Evolutionary conservation across 768 basidiomycete species (phyloP).

Genomic region (Leccinum broughii): DNA sequence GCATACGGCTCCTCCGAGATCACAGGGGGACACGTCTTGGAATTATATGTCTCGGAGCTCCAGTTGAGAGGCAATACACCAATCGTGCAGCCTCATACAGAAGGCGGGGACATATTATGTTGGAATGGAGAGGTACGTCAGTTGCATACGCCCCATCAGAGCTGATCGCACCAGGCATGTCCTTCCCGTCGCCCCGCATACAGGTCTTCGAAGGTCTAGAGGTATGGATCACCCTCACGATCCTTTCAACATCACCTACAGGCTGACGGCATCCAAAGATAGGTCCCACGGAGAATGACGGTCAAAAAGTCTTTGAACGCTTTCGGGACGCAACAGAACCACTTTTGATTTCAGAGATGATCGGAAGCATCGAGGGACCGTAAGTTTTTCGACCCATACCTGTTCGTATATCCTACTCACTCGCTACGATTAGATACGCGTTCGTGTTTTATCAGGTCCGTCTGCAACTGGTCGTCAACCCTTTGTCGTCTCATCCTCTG

Average conservation of each 20-base stretch:
- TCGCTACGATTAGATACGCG: constrained; percentile 57
- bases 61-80: constrained; percentile 60
- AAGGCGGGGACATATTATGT: constrained; percentile 62
- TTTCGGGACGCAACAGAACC: constrained; percentile 26
- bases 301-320: constrained; percentile 47
- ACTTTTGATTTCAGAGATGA: constrained; percentile 48
- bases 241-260: background rate
- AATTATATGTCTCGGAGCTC: constrained; percentile 76
- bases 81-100: constrained; percentile 68
- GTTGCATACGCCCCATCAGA: background rate
- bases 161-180: background rate
- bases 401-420: background rate
- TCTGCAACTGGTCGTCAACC: background rate
- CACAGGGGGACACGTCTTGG: constrained; percentile 28
- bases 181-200: background rate
- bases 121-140: constrained; percentile 81
- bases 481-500: constrained; percentile 1
- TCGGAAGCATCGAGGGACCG: constrained; percentile 79
- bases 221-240: constrained; percentile 39
- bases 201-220: constrained; percentile 80
- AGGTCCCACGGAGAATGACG: constrained; percentile 66
- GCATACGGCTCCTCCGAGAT: constrained; percentile 1
- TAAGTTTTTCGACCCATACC: constrained; percentile 42
- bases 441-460: constrained; percentile 77
- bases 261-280: constrained; percentile 44